Percentiles rank a stretch among this genome's conserved stretches.
Conservation (phyloP, 108 stramenopile species). For the Fistulifera pelliculosa region DNA sequence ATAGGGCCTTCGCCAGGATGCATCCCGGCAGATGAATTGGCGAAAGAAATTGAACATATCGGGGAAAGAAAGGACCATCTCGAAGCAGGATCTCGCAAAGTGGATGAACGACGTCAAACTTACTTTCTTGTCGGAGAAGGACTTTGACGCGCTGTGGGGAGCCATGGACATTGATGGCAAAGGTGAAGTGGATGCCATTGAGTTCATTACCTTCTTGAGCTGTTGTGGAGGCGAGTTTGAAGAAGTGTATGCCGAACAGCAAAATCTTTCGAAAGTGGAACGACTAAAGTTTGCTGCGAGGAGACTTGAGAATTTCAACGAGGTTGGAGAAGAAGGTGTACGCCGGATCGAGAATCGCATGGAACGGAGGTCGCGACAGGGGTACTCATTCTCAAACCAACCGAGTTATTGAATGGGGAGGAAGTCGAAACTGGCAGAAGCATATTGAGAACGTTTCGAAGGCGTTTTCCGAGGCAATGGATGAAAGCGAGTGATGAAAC, state of each 20-base stretch:
- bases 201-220: slow-evolving; percentile 17
- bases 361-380: slow-evolving; percentile 6
- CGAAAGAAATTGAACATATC: slow-evolving; percentile 23
- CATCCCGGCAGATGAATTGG: slow-evolving; percentile 11
- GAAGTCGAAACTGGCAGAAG: no score
- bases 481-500: no score
- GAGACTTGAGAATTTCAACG: slow-evolving; percentile 9
- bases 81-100: slow-evolving; percentile 16
- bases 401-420: no score
- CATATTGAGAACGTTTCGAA: no score
- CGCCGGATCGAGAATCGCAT: slow-evolving; percentile 3
- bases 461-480: no score
- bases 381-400: background rate
- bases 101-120: slow-evolving; percentile 23
- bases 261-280: slow-evolving; percentile 8
- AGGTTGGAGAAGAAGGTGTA: slow-evolving; percentile 13
- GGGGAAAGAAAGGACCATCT: slow-evolving; percentile 11
- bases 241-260: slow-evolving; percentile 11
- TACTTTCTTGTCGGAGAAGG: slow-evolving; percentile 11
- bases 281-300: slow-evolving; percentile 13
- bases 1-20: slow-evolving; percentile 9
- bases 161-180: slow-evolving; percentile 21
- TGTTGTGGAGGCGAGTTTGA: slow-evolving; percentile 20
- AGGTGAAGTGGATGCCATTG: slow-evolving; percentile 18
- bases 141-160: slow-evolving; percentile 23